phyloP scores from a whole-genome alignment of 352 stramenopile species.

The Pythium apleroticum region DNA sequence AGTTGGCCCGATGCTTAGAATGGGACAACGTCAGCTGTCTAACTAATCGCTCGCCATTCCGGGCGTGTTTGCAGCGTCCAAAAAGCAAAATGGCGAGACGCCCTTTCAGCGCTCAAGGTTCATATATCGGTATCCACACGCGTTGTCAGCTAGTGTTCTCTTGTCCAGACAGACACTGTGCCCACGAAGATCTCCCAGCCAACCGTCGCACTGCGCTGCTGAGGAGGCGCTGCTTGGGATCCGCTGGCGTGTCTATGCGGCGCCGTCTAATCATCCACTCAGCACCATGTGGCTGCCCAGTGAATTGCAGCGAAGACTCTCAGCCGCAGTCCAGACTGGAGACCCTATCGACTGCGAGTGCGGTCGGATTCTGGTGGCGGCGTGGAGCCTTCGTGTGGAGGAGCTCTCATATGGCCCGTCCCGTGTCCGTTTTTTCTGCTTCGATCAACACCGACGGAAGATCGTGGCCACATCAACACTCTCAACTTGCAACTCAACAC shows the following conservation, averaged over 20 bases:
- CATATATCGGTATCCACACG: too few species aligned
- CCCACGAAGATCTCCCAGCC: too few species aligned
- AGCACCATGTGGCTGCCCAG: not conserved
- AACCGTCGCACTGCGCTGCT: too few species aligned
- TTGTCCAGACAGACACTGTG: too few species aligned
- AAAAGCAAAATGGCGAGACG: not conserved
- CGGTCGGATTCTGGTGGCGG: slow-evolving; percentile 4
- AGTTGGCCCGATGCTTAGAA: not conserved
- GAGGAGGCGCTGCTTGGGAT: not conserved
- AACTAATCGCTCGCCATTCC: not conserved
- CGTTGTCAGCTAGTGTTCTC: too few species aligned
- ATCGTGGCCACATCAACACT: slow-evolving; percentile 2
- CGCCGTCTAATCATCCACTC: slow-evolving; percentile 3
- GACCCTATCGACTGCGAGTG: not conserved
- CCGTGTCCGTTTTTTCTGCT: slow-evolving; percentile 23
- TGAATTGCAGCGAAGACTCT: not conserved
- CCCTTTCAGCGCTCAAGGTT: not conserved
- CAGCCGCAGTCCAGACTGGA: too few species aligned
- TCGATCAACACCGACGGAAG: slow-evolving; percentile 17
- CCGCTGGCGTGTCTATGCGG: not conserved
- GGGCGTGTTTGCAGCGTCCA: not conserved
- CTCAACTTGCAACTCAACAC: slow-evolving; percentile 12
- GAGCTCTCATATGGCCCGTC: slow-evolving; percentile 6
- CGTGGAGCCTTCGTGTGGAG: too few species aligned
- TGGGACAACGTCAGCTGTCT: not conserved